A percentile compares a stretch with the other conserved stretches of the same genome.
Evolutionary conservation across 108 stramenopile genomes (phyloP).

Genomic region (Nitzschia sp.): DNA sequence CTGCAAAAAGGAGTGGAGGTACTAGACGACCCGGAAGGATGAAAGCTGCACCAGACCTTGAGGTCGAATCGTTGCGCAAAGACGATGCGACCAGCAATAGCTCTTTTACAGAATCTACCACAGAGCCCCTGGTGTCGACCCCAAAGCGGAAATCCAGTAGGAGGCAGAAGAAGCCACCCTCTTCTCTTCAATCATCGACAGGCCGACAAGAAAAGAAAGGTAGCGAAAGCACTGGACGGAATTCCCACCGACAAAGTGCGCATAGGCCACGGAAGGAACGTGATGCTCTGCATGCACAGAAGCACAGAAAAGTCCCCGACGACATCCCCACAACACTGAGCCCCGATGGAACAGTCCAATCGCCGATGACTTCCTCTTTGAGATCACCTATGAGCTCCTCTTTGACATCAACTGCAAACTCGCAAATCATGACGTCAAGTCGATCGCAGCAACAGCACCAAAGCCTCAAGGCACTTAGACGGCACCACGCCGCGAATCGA

Average conservation of each 20-base stretch:
- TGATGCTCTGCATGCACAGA: background rate
- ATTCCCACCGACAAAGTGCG: background rate
- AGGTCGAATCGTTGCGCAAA: background rate
- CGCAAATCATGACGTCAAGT: background rate
- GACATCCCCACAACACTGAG: background rate
- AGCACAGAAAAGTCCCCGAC: background rate
- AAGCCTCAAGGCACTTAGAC: slow-evolving; percentile 5
- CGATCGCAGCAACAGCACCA: slow-evolving; percentile 12
- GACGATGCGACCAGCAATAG: too few species aligned
- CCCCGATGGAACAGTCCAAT: slow-evolving; percentile 3
- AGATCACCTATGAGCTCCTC: slow-evolving; percentile 11
- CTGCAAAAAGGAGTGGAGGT: slow-evolving; percentile 1
- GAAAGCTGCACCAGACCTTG: background rate
- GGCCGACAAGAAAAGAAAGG: background rate
- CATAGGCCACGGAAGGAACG: background rate
- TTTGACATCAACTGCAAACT: slow-evolving; percentile 16
- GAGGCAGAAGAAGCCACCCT: background rate
- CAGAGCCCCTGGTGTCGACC: too few species aligned
- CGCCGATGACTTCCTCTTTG: slow-evolving; percentile 14
- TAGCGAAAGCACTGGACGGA: slow-evolving; percentile 11
- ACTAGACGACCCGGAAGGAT: background rate
- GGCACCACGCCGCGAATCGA: background rate
- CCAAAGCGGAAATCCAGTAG: background rate
- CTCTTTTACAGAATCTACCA: too few species aligned
- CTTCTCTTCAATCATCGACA: background rate